Base-by-base conservation (phyloP, 2,329 filamentous ascomycete species). In the Fulvia fulva region DNA sequence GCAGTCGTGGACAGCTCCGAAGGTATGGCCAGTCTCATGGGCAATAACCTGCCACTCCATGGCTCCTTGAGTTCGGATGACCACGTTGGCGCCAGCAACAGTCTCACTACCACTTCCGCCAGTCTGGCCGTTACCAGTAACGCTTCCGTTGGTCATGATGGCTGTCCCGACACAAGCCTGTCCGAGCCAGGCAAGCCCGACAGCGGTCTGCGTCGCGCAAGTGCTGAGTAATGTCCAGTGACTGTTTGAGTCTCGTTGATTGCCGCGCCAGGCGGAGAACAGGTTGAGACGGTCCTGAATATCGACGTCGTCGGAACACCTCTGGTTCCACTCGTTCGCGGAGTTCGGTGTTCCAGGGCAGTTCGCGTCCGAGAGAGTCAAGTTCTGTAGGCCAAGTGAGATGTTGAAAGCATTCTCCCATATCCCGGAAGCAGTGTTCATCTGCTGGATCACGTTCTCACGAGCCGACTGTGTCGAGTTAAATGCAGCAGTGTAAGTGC, bases 41-140 rank as follows among this genome's bases (percentile, higher is more conserved):
- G 93, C 93, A 74, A 97, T 90, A 58, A 97, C 89, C 73, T 97
- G 91, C 93, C 93, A 97, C 71, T 96, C 92, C 2, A 85, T 88
- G 22, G 83, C 81, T 30, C 71, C 72, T 46, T 61, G 53, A 0
- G 91, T 96, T 63, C 85, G 85, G 25, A 94, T 87, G 22, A 99
- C 91, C 0, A 99, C 90, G 70, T 97, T 97, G 60, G 93, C 87
- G 30, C 90, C 89, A 21, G 89, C 87, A 28, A 96, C 88, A 0
- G 86, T 90, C 74, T 94, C 89, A 60, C 83, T 83, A 28, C 75
- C 76, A 32, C 73, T 73, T 2, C 78, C 77, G 26, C 58, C 57
- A 3, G 61, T 62, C 21, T 59, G 54, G 45, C 71, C 75, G 55
- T 71, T 69, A 25, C 73, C 73, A 8, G 72, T 74, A 34, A 73